Evolutionary conservation across 2,329 filamentous ascomycete species (phyloP).

Genomic region (Cyphellophora attinorum): DNA sequence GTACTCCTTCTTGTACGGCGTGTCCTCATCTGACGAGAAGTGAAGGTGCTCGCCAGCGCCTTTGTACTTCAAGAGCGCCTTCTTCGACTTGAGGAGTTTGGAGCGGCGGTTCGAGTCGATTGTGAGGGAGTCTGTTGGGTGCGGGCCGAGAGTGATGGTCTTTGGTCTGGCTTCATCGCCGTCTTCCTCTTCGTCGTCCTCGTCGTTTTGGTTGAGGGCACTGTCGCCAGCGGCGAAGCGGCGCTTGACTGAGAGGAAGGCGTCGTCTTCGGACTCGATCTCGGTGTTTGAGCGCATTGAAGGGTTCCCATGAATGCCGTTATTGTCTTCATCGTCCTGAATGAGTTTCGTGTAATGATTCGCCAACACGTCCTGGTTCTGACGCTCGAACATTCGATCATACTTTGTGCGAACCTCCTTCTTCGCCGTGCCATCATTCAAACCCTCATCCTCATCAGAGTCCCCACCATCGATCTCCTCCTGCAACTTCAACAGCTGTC

Average conservation of each 20-base stretch:
- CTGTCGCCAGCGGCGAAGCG: slow-evolving; percentile 65
- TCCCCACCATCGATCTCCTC: slow-evolving; percentile 46
- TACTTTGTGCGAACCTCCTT: slow-evolving; percentile 83
- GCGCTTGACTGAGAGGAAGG: slow-evolving; percentile 84
- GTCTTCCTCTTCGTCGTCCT: slow-evolving; percentile 1
- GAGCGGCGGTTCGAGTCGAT: slow-evolving; percentile 93
- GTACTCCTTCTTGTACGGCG: slow-evolving; percentile 72
- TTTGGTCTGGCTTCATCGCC: slow-evolving; percentile 23
- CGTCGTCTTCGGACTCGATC: slow-evolving; percentile 58
- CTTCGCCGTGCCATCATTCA: slow-evolving; percentile 46
- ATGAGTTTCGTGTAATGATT: slow-evolving; percentile 87
- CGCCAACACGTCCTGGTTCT: slow-evolving; percentile 92
- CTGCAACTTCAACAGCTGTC: slow-evolving; percentile 50
- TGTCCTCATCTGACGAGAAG: slow-evolving; percentile 62
- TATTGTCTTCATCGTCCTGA: slow-evolving; percentile 41
- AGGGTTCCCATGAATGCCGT: slow-evolving; percentile 23
- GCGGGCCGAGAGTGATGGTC: slow-evolving; percentile 24
- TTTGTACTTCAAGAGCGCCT: slow-evolving; percentile 84
- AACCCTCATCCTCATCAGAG: slow-evolving; percentile 33
- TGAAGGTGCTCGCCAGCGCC: slow-evolving; percentile 75
- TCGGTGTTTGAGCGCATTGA: slow-evolving; percentile 20
- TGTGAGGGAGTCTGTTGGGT: slow-evolving; percentile 61
- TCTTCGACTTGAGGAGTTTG: slow-evolving; percentile 91
- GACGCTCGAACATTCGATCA: slow-evolving; percentile 94
- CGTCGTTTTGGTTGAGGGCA: slow-evolving; percentile 28